These are phyloP conservation scores for Leucosporidium scottii DNA, from an alignment of 768 basidiomycete genomes.

Conservation along the genomic window DNA sequence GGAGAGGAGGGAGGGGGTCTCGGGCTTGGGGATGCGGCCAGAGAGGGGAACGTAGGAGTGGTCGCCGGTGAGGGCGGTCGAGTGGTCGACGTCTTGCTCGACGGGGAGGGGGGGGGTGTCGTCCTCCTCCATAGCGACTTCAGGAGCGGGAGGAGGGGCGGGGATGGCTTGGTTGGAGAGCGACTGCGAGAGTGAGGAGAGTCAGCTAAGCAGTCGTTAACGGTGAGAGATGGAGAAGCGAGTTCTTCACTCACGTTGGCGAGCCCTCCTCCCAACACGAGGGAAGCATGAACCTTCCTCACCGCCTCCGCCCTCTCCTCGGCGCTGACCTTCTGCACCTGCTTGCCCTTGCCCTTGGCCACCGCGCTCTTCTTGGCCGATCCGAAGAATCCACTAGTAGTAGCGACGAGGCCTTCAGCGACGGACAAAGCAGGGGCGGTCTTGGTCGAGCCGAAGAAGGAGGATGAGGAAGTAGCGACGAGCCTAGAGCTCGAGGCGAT, in stretches of 20 bases:
- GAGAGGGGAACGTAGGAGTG: slow-evolving; percentile 27
- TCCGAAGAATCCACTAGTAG: not conserved
- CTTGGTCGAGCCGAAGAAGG: slow-evolving; percentile 18
- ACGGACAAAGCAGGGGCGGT: no score
- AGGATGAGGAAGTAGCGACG: not conserved
- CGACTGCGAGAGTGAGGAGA: slow-evolving; percentile 3
- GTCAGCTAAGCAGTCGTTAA: not conserved
- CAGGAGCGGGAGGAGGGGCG: not conserved
- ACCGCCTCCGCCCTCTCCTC: slow-evolving; percentile 11
- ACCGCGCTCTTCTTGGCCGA: no score
- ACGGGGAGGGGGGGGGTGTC: not conserved
- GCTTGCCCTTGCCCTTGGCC: slow-evolving; percentile 13
- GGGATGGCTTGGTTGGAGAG: slow-evolving; percentile 6
- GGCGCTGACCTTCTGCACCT: not conserved
- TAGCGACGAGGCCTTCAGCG: not conserved
- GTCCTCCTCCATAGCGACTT: not conserved
- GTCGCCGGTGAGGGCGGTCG: slow-evolving; percentile 10
- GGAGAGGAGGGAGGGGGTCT: not conserved
- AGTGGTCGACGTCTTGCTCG: not conserved
- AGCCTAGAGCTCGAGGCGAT: not conserved
- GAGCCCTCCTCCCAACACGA: slow-evolving; percentile 29
- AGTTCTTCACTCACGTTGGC: slow-evolving; percentile 12
- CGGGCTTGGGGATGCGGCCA: slow-evolving; percentile 8
- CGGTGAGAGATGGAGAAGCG: not conserved
- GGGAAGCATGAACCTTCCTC: slow-evolving; percentile 17